Evolutionary conservation across 2,329 filamentous ascomycete genomes (phyloP).

Genomic region (Polychaeton citri): DNA sequence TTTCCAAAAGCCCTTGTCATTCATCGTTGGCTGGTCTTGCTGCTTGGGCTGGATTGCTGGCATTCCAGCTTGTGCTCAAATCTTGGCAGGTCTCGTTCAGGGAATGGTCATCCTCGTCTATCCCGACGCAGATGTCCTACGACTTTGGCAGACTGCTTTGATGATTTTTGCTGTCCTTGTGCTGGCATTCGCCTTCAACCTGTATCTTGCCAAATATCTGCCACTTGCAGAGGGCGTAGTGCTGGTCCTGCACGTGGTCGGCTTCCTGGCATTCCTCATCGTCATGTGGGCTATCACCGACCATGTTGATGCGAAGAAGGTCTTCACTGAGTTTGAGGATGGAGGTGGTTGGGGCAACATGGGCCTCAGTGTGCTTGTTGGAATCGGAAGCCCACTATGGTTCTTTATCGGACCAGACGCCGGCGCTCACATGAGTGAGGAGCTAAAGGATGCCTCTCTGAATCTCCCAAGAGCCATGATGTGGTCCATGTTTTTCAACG

Average conservation of each 20-base stretch:
- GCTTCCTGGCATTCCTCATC: slow-evolving; percentile 10
- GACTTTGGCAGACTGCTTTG: slow-evolving; percentile 22
- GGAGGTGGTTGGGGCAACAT: slow-evolving; percentile 6
- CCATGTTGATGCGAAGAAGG: slow-evolving; percentile 4
- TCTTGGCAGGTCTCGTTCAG: slow-evolving; percentile 16
- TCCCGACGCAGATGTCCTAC: slow-evolving; percentile 8
- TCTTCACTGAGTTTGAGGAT: slow-evolving; percentile 8
- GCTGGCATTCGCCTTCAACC: slow-evolving; percentile 29
- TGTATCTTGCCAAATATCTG: slow-evolving; percentile 27
- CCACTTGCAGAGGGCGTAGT: slow-evolving; percentile 35
- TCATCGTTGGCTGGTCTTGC: slow-evolving; percentile 7
- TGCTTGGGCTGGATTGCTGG: slow-evolving; percentile 19
- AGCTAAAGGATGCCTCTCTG: slow-evolving; percentile 17
- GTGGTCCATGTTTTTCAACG: slow-evolving; percentile 9
- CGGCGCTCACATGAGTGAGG: slow-evolving; percentile 23
- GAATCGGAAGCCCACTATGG: slow-evolving; percentile 15
- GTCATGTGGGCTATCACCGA: slow-evolving; percentile 7
- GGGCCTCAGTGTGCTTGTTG: slow-evolving; percentile 5
- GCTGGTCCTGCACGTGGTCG: slow-evolving; percentile 6
- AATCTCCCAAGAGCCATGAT: slow-evolving; percentile 20
- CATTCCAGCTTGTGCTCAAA: neutral
- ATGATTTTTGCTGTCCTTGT: slow-evolving; percentile 32
- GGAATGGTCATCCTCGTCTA: slow-evolving; percentile 19
- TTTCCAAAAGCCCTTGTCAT: neutral
- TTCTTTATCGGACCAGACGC: slow-evolving; percentile 26